Base-by-base conservation (phyloP, 2,329 filamentous ascomycete genomes). In the Aspergillus hortae region DNA sequence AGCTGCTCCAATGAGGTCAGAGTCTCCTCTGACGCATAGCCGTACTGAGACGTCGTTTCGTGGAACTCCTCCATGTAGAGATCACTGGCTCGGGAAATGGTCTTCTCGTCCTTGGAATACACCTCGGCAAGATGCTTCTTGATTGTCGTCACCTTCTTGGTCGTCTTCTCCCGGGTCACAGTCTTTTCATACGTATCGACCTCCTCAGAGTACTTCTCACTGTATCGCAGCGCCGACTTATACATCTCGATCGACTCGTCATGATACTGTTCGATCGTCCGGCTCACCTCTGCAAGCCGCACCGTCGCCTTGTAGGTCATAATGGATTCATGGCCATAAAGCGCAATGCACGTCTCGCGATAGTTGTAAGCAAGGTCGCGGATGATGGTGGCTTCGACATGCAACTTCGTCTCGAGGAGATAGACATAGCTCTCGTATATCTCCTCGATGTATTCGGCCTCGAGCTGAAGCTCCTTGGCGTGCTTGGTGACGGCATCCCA, bases 401-500 rank as follows among this genome's bases (percentile, higher is more conserved):
- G 21, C 36, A 48, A 10, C 35, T 42, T 48, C 6, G 46, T 42
- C 35, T 42, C 46, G n/a, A 48, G 35, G 9, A 48, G n/a, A 6
- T 35, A 42, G 21, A 14, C 21, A 15, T 48, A 42, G 15, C 35
- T 36, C 25, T 42, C 33, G 4, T 48, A 48, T 11, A 48, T 23
- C 5, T 48, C 46, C 11, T 42, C 14, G 9, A 42, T 27, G 14
- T 40, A 27, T 38, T 42, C 36, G 12, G 33, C 30, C 14, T 42
- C n/a, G 12, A 48, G 11, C 9, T 30, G 15, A 4, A 40, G 46
- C 33, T 48, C 23, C n/a, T 42, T 48, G 15, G 30, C 36, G 12
- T 17, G 9, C n/a, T 17, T 30, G 17, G 23, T 10, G n/a, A 48
- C 21, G 2, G 46, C 27, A 12, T 9, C 19, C 46, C 46, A 48